A percentile compares a stretch with the other conserved stretches of the same genome.
Evolutionary conservation across 2,329 filamentous ascomycete genomes (phyloP).

Genomic region (Microascus cirrosus): DNA sequence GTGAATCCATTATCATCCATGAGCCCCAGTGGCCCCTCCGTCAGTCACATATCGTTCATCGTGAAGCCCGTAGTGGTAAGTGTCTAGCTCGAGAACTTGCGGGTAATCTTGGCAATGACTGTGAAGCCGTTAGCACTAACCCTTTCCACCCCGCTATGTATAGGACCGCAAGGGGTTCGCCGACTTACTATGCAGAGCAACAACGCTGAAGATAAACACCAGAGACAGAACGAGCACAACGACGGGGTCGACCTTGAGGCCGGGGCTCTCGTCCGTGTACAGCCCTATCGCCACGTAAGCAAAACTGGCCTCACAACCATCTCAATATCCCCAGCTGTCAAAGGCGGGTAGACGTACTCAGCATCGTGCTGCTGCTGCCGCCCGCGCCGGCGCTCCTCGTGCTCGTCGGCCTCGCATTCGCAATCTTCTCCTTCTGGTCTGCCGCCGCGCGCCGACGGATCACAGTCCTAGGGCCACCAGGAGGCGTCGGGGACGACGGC

Average conservation of each 20-base stretch:
- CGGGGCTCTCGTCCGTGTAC: constrained; percentile 97
- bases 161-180: not conserved
- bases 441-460: constrained; percentile 92
- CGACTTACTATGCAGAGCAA: constrained; percentile 84
- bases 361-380: constrained; percentile 95
- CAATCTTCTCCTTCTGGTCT: constrained; percentile 93
- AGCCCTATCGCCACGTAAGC: constrained; percentile 46
- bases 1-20: not conserved
- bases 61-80: not conserved
- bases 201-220: constrained; percentile 98
- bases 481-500: constrained; percentile 76
- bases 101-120: constrained; percentile 95
- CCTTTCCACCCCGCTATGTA: not conserved
- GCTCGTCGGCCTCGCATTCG: constrained; percentile 85
- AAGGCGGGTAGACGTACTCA: constrained; percentile 55
- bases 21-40: not conserved
- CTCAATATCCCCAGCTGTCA: not conserved
- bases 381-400: constrained; percentile 90
- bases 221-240: constrained; percentile 93
- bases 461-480: constrained; percentile 87
- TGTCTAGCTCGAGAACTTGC: constrained; percentile 63
- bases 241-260: constrained; percentile 94
- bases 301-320: not conserved
- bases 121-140: not conserved
- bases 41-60: not conserved